Base-by-base conservation (phyloP, 2,329 filamentous ascomycete species). In the Cercospora sojina region DNA sequence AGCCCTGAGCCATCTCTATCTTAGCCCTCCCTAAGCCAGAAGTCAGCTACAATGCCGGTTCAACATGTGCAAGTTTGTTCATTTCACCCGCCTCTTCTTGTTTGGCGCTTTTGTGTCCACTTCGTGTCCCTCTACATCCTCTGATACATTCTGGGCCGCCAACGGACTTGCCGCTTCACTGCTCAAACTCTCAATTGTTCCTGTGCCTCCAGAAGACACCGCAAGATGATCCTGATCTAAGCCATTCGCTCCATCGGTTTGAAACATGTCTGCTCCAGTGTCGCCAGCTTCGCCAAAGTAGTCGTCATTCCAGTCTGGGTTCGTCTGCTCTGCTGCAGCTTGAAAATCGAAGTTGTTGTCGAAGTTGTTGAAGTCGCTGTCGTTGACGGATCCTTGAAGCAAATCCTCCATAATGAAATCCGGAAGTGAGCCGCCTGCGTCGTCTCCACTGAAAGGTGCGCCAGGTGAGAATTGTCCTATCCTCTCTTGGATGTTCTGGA, bases 401-500 rank as follows among this genome's bases (percentile, higher is more conserved):
- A 59, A 35, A 18, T 64, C 62, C 8, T 62, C 60, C 41, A 63
- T 55, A 13, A 66, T 63, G 18, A 53, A 66, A 55, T 63, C 64
- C 29, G 61, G 59, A 10, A 67, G 57, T 35, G 57, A 59, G 27
- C 25, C 47, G 27, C 64, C 64, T 41, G 43, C 62, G 43, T 64
- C 62, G 57, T 63, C 62, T 10, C 58, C 35, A 38, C 58, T 47
- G 6, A 64, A 67, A 16, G 57, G 55, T 16, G 51, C 55, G 29
- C 32, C 63, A 23, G 63, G 57, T 20, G 64, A 66, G 27, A 67
- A 61, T 18, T 59, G 61, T 20, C 64, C 67, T 25, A 69, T 60
- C 20, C 59, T 49, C 29, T 69, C 85, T 67, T 90, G 88, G 74
- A 97, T 93, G 67, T 94, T 88, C 25, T 87, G 86, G 20, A 62